These are phyloP conservation scores for Asterophora lycoperdoides DNA, from an alignment of 768 basidiomycete genomes.

Conservation along the genomic window DNA sequence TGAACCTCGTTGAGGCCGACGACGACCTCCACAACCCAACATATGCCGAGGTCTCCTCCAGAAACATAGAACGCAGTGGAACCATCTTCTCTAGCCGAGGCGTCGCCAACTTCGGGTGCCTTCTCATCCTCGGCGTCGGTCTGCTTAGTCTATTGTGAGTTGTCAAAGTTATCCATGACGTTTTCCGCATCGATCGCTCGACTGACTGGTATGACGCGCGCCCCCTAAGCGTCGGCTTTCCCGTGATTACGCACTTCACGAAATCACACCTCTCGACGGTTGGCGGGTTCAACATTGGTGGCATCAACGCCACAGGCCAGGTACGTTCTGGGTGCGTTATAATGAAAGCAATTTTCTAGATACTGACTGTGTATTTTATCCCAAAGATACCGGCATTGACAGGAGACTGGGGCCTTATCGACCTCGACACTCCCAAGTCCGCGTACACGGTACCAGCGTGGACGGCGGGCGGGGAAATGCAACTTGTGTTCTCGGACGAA, in stretches of 20 bases:
- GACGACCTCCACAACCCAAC: constrained; percentile 57
- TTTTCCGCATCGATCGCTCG: too few species aligned
- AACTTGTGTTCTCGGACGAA: constrained; percentile 75
- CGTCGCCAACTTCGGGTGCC: constrained; percentile 57
- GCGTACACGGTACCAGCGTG: constrained; percentile 55
- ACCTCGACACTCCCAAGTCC: constrained; percentile 48
- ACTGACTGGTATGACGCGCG: not conserved
- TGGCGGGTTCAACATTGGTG: constrained; percentile 39
- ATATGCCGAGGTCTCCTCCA: constrained; percentile 31
- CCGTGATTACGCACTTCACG: constrained; percentile 31
- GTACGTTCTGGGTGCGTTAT: constrained; percentile 12
- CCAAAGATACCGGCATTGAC: constrained; percentile 52
- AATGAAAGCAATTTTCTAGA: not conserved
- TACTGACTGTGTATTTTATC: not conserved
- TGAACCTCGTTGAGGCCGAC: constrained; percentile 44
- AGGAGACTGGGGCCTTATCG: constrained; percentile 54
- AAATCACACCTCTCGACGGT: constrained; percentile 18
- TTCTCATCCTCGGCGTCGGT: constrained; percentile 43
- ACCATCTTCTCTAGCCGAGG: constrained; percentile 50
- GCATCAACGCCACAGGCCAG: constrained; percentile 65
- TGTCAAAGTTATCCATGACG: not conserved
- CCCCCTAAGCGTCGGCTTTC: constrained; percentile 33
- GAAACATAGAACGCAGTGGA: constrained; percentile 16
- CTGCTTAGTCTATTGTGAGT: constrained; percentile 61
- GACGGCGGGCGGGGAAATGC: constrained; percentile 46